Percentiles rank a stretch among this genome's conserved stretches.
Evolutionary conservation across 2,329 filamentous ascomycete species (phyloP).

Genomic region (Diplocarpon rosae): DNA sequence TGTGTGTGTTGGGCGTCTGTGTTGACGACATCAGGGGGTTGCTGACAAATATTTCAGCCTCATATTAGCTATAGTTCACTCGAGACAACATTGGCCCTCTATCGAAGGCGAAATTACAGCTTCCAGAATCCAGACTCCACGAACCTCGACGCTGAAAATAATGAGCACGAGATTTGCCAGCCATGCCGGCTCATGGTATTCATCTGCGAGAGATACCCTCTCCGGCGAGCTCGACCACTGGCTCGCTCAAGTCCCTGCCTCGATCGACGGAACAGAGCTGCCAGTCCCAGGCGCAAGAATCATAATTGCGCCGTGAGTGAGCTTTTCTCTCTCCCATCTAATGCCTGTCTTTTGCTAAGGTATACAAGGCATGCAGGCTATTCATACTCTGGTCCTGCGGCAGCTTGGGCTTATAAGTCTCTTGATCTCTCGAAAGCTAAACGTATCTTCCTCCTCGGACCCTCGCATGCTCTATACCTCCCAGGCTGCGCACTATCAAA

Average conservation of each 20-base stretch:
- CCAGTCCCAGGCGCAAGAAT: constrained; percentile 67
- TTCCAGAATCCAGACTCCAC: too few species aligned
- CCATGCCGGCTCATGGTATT: constrained; percentile 88
- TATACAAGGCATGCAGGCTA: constrained; percentile 77
- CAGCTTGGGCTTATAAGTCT: constrained; percentile 87
- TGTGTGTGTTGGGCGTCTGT: too few species aligned
- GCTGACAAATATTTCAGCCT: too few species aligned
- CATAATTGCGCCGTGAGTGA: constrained; percentile 82
- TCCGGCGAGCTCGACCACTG: constrained; percentile 60
- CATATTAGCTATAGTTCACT: too few species aligned
- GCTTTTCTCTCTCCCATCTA: constrained; percentile 2
- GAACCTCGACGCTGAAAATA: not conserved
- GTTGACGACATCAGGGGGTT: too few species aligned
- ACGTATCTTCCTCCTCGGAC: constrained; percentile 83
- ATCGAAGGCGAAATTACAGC: too few species aligned
- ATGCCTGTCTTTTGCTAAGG: constrained; percentile 6
- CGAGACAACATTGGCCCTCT: too few species aligned
- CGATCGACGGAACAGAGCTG: constrained; percentile 46
- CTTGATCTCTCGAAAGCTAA: constrained; percentile 75
- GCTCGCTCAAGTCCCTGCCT: constrained; percentile 58
- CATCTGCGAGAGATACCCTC: constrained; percentile 47
- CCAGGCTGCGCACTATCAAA: constrained; percentile 64
- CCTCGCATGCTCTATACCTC: constrained; percentile 81
- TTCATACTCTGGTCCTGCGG: constrained; percentile 79
- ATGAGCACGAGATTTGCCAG: constrained; percentile 44